A percentile compares a stretch with the other conserved stretches of the same genome.
phyloP scores from a whole-genome alignment of 805 yeast genomes.

The Brettanomyces naardenensis region DNA sequence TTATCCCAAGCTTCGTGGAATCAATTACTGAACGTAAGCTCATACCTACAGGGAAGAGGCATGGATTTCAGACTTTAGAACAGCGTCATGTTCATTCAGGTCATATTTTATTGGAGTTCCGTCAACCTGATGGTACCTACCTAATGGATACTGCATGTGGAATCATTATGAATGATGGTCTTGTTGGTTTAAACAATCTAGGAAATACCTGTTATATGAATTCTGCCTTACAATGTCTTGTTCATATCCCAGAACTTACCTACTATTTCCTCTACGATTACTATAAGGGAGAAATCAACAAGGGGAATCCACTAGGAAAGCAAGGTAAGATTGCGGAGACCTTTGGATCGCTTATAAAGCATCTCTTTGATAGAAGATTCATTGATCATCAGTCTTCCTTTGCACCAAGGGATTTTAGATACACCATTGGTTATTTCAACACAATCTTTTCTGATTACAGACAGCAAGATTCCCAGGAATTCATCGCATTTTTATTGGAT shows the following conservation, averaged over 20 bases:
- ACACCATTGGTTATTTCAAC: conserved; percentile 70
- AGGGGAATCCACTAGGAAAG: conserved; percentile 77
- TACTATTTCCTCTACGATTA: conserved; percentile 62
- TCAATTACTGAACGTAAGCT: conserved; percentile 11
- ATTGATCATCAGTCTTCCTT: conserved; percentile 17
- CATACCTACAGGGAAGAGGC: conserved; percentile 18
- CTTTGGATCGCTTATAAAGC: conserved; percentile 62
- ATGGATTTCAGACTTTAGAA: conserved; percentile 4
- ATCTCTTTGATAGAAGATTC: conserved; percentile 36
- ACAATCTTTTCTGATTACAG: conserved; percentile 71
- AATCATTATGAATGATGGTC: conserved; percentile 33
- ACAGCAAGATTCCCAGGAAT: conserved; percentile 94
- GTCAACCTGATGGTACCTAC: conserved; percentile 19
- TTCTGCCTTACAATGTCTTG: conserved; percentile 83
- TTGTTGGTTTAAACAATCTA: conserved; percentile 56
- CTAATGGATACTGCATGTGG: conserved; percentile 17
- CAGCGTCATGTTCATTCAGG: conserved; percentile 8
- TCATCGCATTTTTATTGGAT: conserved; percentile 79
- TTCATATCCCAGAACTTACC: conserved; percentile 77
- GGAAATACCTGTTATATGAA: conserved; percentile 96
- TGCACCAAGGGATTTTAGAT: conserved; percentile 73
- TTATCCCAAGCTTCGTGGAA: conserved; percentile 13
- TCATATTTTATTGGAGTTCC: conserved; percentile 21
- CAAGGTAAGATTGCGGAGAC: conserved; percentile 73
- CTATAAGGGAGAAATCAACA: conserved; percentile 60